These are phyloP conservation scores for Leccinum solheimii DNA, from an alignment of 1,284 basidiomycete species.

Conservation along the genomic window DNA sequence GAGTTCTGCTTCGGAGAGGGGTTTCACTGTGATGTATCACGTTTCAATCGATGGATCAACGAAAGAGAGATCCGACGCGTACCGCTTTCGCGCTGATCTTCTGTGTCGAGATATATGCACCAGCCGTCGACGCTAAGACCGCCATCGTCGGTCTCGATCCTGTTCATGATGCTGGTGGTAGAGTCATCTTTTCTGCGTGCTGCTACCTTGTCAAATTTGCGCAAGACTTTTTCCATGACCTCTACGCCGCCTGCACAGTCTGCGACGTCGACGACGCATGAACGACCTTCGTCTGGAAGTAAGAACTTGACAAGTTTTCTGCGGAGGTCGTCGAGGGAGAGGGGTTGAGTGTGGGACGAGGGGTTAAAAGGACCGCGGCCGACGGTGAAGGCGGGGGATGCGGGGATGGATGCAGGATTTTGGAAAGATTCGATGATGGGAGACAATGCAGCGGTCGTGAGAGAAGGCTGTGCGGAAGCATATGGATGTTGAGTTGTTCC, in stretches of 20 bases:
- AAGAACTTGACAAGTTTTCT: constrained; percentile 85
- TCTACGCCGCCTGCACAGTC: constrained; percentile 80
- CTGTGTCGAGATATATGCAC: constrained; percentile 74
- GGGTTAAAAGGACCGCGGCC: constrained; percentile 58
- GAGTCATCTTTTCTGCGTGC: constrained; percentile 45
- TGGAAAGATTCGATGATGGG: constrained; percentile 69
- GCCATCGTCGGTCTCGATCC: constrained; percentile 59
- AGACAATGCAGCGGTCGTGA: constrained; percentile 49
- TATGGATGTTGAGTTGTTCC: constrained; percentile 50
- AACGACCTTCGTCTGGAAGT: constrained; percentile 74
- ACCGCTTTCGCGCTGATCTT: constrained; percentile 62
- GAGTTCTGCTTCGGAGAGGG: constrained; percentile 83
- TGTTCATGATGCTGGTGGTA: constrained; percentile 49
- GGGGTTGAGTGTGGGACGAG: constrained; percentile 43
- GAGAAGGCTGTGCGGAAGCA: constrained; percentile 45
- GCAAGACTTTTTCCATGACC: constrained; percentile 82
- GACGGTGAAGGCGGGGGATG: constrained; percentile 55
- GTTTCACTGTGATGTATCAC: constrained; percentile 48
- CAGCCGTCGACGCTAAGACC: constrained; percentile 84
- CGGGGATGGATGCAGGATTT: constrained; percentile 39
- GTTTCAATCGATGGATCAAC: background rate
- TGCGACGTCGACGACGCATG: constrained; percentile 76
- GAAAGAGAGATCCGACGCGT: constrained; percentile 23
- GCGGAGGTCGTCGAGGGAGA: constrained; percentile 75
- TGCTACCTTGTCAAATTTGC: constrained; percentile 80